phyloP scores from a whole-genome alignment of 2,329 filamentous ascomycete genomes.

The Macrophomina pseudophaseolina region DNA sequence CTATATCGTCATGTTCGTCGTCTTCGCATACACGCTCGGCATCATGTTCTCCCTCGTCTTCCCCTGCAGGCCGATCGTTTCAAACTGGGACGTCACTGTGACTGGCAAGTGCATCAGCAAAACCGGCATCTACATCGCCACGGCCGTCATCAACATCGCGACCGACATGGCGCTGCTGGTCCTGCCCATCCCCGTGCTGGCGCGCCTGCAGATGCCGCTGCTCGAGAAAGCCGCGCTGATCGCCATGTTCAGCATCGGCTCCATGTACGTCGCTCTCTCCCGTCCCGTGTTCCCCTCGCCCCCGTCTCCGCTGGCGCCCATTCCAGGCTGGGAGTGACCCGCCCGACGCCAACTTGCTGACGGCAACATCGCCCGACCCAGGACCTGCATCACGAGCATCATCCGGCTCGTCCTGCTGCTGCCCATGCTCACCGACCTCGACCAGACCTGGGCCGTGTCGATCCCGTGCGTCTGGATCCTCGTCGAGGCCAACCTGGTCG shows the following conservation, averaged over 20 bases:
- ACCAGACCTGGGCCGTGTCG: slow-evolving; percentile 21
- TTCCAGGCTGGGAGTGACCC: too few relatives aligned
- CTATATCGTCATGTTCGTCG: slow-evolving; percentile 30
- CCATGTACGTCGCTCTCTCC: neutral
- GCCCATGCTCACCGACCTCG: slow-evolving; percentile 14
- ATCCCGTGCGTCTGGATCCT: slow-evolving; percentile 30
- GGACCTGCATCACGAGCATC: slow-evolving; percentile 40
- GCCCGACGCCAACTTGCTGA: too few relatives aligned
- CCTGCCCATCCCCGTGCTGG: slow-evolving; percentile 34
- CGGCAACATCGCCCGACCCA: slow-evolving; percentile 19
- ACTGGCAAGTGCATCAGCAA: slow-evolving; percentile 31
- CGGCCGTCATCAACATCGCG: slow-evolving; percentile 35
- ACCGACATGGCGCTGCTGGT: slow-evolving; percentile 34
- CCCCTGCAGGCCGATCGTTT: slow-evolving; percentile 33
- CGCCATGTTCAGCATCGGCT: slow-evolving; percentile 34
- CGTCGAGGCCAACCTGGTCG: slow-evolving; percentile 49
- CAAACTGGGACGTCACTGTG: slow-evolving; percentile 32
- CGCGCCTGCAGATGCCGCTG: slow-evolving; percentile 34
- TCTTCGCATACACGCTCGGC: slow-evolving; percentile 31
- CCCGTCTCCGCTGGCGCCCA: too few relatives aligned
- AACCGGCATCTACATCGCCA: slow-evolving; percentile 34
- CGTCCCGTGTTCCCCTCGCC: neutral
- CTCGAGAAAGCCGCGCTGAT: slow-evolving; percentile 34
- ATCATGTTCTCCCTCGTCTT: slow-evolving; percentile 36
- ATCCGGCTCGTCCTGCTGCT: slow-evolving; percentile 35